Evolutionary conservation across 2,329 filamentous ascomycete genomes (phyloP).

Genomic region (Fonsecaea monophora): DNA sequence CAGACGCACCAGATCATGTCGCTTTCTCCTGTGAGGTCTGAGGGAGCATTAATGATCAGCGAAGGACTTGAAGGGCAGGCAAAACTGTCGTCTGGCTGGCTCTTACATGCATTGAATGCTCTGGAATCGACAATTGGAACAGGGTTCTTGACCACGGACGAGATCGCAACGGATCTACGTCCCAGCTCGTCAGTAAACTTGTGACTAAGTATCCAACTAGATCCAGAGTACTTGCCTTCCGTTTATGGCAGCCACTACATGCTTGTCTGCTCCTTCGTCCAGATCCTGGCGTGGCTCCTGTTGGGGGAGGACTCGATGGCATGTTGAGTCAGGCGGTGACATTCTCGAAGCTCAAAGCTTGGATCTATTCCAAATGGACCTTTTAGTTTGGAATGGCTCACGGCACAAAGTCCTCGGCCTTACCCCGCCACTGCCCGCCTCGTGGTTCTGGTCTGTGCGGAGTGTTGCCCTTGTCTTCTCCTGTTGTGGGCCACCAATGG

Average conservation of each 20-base stretch:
- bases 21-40: slow-evolving; percentile 10
- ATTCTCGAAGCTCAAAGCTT: neutral
- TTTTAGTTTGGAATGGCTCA: neutral
- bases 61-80: neutral
- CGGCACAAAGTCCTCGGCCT: neutral
- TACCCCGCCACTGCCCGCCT: neutral
- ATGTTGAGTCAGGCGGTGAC: neutral
- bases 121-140: slow-evolving; percentile 2
- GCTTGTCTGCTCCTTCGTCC: neutral
- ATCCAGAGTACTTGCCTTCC: neutral
- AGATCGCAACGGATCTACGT: neutral
- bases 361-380: neutral
- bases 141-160: neutral
- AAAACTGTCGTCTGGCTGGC: neutral
- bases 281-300: neutral
- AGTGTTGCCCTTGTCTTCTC: neutral
- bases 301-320: neutral
- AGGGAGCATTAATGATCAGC: slow-evolving; percentile 3
- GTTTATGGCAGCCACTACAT: neutral
- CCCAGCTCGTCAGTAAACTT: neutral
- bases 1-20: slow-evolving; percentile 1
- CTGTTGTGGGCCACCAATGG: neutral
- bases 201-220: neutral
- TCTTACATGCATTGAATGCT: neutral
- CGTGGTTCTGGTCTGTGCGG: neutral